A percentile compares a stretch with the other conserved stretches of the same genome.
These are phyloP conservation scores for Cyberlindnera americana DNA, from an alignment of 805 yeast genomes.

Conservation along the genomic window DNA sequence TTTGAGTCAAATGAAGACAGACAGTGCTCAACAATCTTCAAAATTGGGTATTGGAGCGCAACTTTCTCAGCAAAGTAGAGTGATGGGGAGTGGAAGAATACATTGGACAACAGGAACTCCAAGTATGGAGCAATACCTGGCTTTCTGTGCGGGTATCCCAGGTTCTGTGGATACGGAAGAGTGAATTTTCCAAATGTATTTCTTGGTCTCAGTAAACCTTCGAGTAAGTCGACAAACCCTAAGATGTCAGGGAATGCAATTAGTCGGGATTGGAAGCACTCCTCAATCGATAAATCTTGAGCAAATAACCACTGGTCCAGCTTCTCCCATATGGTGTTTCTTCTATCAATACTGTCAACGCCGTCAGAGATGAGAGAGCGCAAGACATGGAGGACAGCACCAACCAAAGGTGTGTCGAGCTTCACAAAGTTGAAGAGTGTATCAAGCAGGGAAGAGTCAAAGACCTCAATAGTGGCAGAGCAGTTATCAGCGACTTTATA, in stretches of 20 bases:
- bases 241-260: conserved; percentile 49
- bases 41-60: conserved; percentile 50
- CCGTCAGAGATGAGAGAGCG: conserved; percentile 51
- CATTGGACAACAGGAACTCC: conserved; percentile 65
- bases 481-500: conserved; percentile 47
- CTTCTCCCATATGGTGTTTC: conserved; percentile 59
- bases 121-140: conserved; percentile 78
- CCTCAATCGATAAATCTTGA: conserved; percentile 34
- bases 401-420: conserved; percentile 46
- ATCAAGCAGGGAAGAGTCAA: conserved; percentile 31
- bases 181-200: conserved; percentile 35
- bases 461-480: conserved; percentile 29
- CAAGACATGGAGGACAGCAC: conserved; percentile 55
- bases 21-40: conserved; percentile 48
- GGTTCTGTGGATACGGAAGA: conserved; percentile 54
- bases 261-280: conserved; percentile 43
- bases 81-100: conserved; percentile 52
- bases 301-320: conserved; percentile 67
- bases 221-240: conserved; percentile 60
- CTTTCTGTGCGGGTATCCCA: conserved; percentile 60
- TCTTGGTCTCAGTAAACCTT: conserved; percentile 29
- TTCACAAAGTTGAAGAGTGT: conserved; percentile 42
- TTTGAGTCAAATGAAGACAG: conserved; percentile 49
- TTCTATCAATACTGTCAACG: conserved; percentile 33
- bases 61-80: conserved; percentile 34